phyloP scores from a whole-genome alignment of 257 asterid genomes.

The Scutellaria baicalensis region DNA sequence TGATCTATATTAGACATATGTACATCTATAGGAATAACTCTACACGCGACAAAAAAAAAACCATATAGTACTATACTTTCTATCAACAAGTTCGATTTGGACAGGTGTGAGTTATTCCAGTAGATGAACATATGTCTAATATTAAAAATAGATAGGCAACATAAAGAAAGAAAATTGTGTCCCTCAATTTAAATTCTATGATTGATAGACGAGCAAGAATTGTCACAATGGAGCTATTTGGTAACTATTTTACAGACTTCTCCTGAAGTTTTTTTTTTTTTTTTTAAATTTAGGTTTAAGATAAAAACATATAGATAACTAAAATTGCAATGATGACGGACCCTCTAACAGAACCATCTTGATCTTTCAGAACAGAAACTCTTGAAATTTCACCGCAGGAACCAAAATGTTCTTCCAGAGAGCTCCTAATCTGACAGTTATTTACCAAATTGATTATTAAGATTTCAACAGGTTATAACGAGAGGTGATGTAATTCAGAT shows the following conservation, averaged over 20 bases:
- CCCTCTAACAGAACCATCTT: conserved; percentile 68
- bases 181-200: neutral
- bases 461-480: neutral
- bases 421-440: conserved; percentile 47
- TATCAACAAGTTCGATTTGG: no score
- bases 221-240: neutral
- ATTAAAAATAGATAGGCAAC: neutral
- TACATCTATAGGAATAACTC: neutral
- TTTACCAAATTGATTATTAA: neutral
- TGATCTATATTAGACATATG: neutral
- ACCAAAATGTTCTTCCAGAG: conserved; percentile 58
- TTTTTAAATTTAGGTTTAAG: no score
- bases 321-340: conserved; percentile 11
- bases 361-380: conserved; percentile 51
- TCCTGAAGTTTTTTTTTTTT: neutral
- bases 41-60: neutral
- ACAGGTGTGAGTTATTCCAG: no score
- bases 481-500: neutral
- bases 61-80: no score
- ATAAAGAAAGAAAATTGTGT: neutral
- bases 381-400: conserved; percentile 70
- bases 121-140: no score
- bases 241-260: neutral
- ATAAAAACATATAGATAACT: neutral
- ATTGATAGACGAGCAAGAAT: neutral